phyloP scores from a whole-genome alignment of 768 basidiomycete genomes.

The Leccinum aurantiacum region DNA sequence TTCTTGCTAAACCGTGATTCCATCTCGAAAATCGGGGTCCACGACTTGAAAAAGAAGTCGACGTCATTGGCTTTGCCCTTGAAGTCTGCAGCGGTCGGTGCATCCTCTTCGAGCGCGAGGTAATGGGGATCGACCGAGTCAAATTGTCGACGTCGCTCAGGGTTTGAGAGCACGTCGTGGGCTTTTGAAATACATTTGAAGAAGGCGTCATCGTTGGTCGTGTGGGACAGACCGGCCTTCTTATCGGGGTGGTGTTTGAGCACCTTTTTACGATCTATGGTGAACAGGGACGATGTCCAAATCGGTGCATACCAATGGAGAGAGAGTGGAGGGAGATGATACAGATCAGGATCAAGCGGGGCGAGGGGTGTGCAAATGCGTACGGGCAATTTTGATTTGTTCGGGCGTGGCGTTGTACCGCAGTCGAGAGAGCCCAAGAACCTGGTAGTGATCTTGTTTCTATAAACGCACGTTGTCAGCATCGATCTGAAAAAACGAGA shows the following conservation, averaged over 20 bases:
- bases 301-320: neutral
- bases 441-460: conserved; percentile 99
- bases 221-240: conserved; percentile 74
- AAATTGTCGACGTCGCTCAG: conserved; percentile 89
- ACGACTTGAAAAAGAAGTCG: conserved; percentile 67
- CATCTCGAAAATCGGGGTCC: conserved; percentile 82
- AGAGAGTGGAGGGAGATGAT: neutral
- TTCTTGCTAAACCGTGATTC: conserved; percentile 90
- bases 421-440: conserved; percentile 90
- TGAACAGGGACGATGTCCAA: neutral
- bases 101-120: conserved; percentile 71
- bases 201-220: conserved; percentile 95
- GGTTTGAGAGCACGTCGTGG: conserved; percentile 86
- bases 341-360: conserved; percentile 14
- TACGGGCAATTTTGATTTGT: conserved; percentile 96
- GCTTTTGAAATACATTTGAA: conserved; percentile 99
- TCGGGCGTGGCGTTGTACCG: conserved; percentile 83
- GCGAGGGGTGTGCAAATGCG: conserved; percentile 35
- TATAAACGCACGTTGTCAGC: conserved; percentile 31
- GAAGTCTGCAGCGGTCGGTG: conserved; percentile 64
- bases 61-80: conserved; percentile 48
- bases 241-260: conserved; percentile 98
- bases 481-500: neutral
- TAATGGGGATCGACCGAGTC: conserved; percentile 91
- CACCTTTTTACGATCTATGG: conserved; percentile 94